Evolutionary conservation across 2,329 filamentous ascomycete species (phyloP).

Genomic region (Pseudogymnoascus sp.): DNA sequence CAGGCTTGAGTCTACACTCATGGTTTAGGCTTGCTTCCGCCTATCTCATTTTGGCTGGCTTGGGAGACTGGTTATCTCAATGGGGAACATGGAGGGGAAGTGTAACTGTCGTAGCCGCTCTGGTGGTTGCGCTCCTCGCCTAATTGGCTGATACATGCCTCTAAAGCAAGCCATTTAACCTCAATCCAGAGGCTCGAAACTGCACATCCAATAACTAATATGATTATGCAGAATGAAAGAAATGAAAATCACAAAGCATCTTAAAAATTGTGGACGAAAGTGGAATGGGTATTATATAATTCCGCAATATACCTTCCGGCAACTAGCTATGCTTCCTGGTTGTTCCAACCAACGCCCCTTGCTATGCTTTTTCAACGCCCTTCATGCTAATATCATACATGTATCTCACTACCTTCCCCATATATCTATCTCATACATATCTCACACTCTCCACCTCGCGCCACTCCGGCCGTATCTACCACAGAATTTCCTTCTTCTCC

Average conservation of each 20-base stretch:
- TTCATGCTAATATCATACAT: conserved; percentile 6
- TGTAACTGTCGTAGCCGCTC: not conserved
- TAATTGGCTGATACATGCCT: conserved; percentile 2
- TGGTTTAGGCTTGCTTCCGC: not conserved
- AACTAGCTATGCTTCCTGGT: not conserved
- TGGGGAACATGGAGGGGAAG: not conserved
- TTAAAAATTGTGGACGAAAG: not conserved
- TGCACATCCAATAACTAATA: not conserved
- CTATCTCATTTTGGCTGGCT: conserved; percentile 11
- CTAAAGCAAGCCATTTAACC: not conserved
- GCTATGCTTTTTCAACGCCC: conserved; percentile 4
- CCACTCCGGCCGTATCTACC: conserved; percentile 23
- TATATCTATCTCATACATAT: conserved; percentile 5
- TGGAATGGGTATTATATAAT: not conserved
- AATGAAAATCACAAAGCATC: not conserved
- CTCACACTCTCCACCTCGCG: not conserved
- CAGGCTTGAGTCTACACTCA: conserved; percentile 39
- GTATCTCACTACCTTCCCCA: not conserved
- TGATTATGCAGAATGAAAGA: not conserved
- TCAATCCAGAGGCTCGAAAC: not conserved
- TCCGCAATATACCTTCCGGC: not conserved
- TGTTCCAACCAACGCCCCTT: not conserved
- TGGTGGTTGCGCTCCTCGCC: conserved; percentile 2
- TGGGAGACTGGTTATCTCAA: conserved; percentile 4
- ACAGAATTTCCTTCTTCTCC: conserved; percentile 29